Base-by-base conservation (phyloP, 2,329 filamentous ascomycete species). In the Ceratocystis cacaofunesta region DNA sequence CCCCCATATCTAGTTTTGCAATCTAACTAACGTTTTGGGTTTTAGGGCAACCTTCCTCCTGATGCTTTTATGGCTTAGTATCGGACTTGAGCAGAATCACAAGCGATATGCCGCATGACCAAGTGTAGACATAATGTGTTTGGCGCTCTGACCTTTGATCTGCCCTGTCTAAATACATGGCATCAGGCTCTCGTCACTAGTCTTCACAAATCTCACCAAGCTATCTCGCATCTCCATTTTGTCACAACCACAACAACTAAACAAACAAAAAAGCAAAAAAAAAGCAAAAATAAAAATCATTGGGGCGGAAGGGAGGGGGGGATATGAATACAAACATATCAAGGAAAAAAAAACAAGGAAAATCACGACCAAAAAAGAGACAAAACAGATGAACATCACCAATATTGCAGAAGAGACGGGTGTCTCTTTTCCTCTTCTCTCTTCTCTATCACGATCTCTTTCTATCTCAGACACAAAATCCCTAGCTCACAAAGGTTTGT, bases 41-140 rank as follows among this genome's bases (percentile, higher is more conserved):
- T 36, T 50, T 46, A 68, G 67, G 58, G 58, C 19, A 61, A 63
- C 5, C 65, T 68, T 28, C 67, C 67, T 10, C 46, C 62, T 25
- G 67, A 68, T 50, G 67, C 67, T n/a, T 68, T 68, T 30, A 63
- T 65, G 36, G 44, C 62, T n/a, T 60, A 67, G 41, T 8, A n/a
- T 12, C 36, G n/a, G 22, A 22, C 12, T 8, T 61, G 2, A 36
- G 36, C 36, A 36, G 8, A 1, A 36, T 12, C 36, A 36, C 36
- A 12, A 36, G 36, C 36, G 36, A 36, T 36, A 36, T 36, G 10
- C 36, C 36, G 36, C 10, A 36, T 36, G 36, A 12, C 36, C 30
- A 32, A 32, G 30, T 32, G 6, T 32, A 4, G 6, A 32, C 1
- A 7, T 7, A 7, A 32, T 32, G 5, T 6, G 6, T 32, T 32